These are phyloP conservation scores for Paecilomyces sp. DNA, from an alignment of 2,329 filamentous ascomycete genomes.

Conservation along the genomic window DNA sequence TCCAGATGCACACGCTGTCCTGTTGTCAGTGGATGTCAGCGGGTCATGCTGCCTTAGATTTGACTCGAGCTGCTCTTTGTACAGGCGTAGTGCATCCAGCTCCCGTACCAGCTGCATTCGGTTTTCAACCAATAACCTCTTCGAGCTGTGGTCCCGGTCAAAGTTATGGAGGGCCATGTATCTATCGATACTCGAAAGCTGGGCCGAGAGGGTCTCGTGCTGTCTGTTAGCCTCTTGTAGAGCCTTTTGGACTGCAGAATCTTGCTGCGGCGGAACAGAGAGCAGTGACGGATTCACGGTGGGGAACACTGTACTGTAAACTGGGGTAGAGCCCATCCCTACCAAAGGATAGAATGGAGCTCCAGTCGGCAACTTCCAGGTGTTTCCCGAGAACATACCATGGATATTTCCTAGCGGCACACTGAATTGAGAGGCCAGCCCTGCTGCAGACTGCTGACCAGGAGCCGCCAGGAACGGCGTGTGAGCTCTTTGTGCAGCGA, in stretches of 20 bases:
- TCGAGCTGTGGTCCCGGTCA: conserved; percentile 26
- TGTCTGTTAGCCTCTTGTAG: conserved; percentile 23
- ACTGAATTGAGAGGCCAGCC: conserved; percentile 1
- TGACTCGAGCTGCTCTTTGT: conserved; percentile 27
- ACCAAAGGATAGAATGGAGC: conserved; percentile 6
- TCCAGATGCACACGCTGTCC: neutral
- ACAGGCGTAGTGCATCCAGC: conserved; percentile 27
- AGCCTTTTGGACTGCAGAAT: conserved; percentile 12
- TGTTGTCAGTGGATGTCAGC: neutral
- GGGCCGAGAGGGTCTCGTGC: conserved; percentile 20
- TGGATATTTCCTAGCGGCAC: conserved; percentile 1
- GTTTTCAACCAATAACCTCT: conserved; percentile 27
- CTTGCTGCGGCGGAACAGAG: conserved; percentile 4
- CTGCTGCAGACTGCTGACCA: conserved; percentile 5
- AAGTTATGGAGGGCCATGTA: conserved; percentile 32
- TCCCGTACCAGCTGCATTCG: conserved; percentile 29
- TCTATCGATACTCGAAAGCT: conserved; percentile 30
- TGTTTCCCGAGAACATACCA: neutral
- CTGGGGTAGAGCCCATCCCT: conserved; percentile 5
- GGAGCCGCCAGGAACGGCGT: conserved; percentile 6
- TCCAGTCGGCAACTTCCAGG: neutral
- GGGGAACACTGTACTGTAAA: conserved; percentile 2
- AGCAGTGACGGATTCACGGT: conserved; percentile 6
- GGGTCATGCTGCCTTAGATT: conserved; percentile 10
- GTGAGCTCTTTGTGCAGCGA: conserved; percentile 6